Evolutionary conservation across 441 rosid species (phyloP), one percentile per base, ranked within the genome.

Genomic region (Bocquillonia castaneifolia): DNA sequence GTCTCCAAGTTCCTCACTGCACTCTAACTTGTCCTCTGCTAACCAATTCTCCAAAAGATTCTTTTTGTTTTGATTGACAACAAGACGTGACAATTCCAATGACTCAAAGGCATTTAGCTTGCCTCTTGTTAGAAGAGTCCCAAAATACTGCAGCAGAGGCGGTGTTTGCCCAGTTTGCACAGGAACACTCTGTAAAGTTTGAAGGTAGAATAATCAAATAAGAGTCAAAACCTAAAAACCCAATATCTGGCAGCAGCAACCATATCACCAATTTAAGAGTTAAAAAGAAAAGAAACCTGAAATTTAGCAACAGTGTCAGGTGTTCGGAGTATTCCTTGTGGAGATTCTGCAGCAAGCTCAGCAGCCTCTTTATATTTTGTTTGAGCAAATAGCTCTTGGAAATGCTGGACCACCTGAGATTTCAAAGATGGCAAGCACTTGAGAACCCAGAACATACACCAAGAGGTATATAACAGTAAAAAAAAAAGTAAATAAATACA

Each of bases 261-360:
- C 31, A 25, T 25, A 32, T 6, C 23, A 23, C 10, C 28, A 29
- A 31, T 22, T 32, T n/a, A 57, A 63, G 53, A 39, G 15, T 54
- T 18, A 10, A 17, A 68, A 59, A 6, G 58, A 67, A 74, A 56
- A 20, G 58, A 67, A 59, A 96, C 99, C 98, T 96, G 98, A 80
- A 96, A 96, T 76, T 96, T 93, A 62, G 96, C 96, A 63, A 96
- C 97, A 0, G 99, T 96, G 56, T 96, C 99, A 37, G 98, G 99
- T n/a, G 99, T 93, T 22, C 99, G 89, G 26, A 96, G 91, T 68
- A 96, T 81, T 59, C 99, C 99, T 78, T 93, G 98, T 9, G 99
- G 99, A 72, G 99, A 93, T 76, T 96, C 99, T 57, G 99, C 99
- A 76, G 99, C 99, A 77, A 96, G 97, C 86, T 96, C 98, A 47